Base-by-base conservation (phyloP, 352 stramenopile genomes). In the Pythium apleroticum region DNA sequence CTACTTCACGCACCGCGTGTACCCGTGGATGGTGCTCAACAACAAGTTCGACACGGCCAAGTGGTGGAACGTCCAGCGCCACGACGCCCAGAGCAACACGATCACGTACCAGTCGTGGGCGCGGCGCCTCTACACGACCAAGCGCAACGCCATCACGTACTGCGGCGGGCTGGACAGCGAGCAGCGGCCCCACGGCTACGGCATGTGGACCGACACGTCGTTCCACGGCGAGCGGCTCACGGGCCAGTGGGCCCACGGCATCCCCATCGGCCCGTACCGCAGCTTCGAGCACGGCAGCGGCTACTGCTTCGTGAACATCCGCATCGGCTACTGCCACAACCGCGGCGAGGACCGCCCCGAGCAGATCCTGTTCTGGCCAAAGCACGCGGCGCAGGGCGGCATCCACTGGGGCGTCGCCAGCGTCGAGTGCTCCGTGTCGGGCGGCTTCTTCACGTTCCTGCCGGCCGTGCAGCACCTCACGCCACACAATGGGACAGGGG, bases 371-470 rank as follows among this genome's bases (percentile, higher is more conserved):
- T 88, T 84, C 28, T 76, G 73, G 24, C 81, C 81, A 9, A 82
- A 79, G 46, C 77, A 84, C 59, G 73, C 77, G 6, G 49, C 65
- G 0, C 71, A 76, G 4, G 72, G 70, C 3, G 22, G 22, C 14
- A 62, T 86, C 19, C 48, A 54, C 11, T 96, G 86, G 78, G 90
- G 89, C 19, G 85, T 96, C 0, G 83, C 80, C 1, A 90, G 80
- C 39, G 86, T 96, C 11, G 82, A 91, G 60, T 91, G 82, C 37
- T 91, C 82, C 11, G 80, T 91, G 1, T 88, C 82, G 3, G 82
- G 82, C 3, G 80, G 82, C 1, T 91, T 91, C 54, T 91, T 91
- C 65, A 80, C 63, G 27, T 91, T 89, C 28, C 68, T 91, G 35
- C 82, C 82, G 20, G 68, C 67, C 1, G 82, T 89, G 31, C 72